A percentile compares a stretch with the other conserved stretches of the same genome.
Evolutionary conservation across 108 stramenopile genomes (phyloP).

Genomic region (Parietichytrium sp.): DNA sequence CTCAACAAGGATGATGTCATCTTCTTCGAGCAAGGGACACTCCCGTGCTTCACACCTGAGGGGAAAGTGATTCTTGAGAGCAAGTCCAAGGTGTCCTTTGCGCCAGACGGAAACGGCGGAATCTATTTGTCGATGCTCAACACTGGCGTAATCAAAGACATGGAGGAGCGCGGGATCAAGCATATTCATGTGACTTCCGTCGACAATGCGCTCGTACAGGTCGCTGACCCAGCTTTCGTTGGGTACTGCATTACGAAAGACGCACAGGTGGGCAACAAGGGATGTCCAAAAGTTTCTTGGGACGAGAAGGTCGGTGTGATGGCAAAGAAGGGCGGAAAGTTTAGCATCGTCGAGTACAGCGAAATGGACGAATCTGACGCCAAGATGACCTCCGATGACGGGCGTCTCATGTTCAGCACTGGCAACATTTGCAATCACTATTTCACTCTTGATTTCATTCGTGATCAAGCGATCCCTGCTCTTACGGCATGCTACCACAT

Average conservation of each 20-base stretch:
- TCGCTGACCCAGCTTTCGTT: slow-evolving; percentile 89
- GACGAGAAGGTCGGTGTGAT: slow-evolving; percentile 92
- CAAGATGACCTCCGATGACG: slow-evolving; percentile 33
- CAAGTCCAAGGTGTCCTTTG: slow-evolving; percentile 65
- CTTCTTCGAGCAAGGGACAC: slow-evolving; percentile 88
- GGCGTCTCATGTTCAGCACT: slow-evolving; percentile 60
- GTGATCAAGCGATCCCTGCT: slow-evolving; percentile 67
- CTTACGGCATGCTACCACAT: slow-evolving; percentile 85
- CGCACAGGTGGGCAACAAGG: slow-evolving; percentile 93
- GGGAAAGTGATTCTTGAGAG: slow-evolving; percentile 88
- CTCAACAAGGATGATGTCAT: slow-evolving; percentile 67
- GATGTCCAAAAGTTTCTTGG: slow-evolving; percentile 75
- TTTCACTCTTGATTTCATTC: slow-evolving; percentile 84
- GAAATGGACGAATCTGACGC: slow-evolving; percentile 29
- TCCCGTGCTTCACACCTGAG: slow-evolving; percentile 77
- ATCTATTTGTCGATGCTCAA: slow-evolving; percentile 85
- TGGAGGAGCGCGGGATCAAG: slow-evolving; percentile 74
- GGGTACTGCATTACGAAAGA: slow-evolving; percentile 77
- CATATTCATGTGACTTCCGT: slow-evolving; percentile 88
- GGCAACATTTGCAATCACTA: slow-evolving; percentile 99
- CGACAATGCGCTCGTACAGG: slow-evolving; percentile 86
- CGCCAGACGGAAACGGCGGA: slow-evolving; percentile 96
- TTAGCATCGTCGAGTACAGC: slow-evolving; percentile 45
- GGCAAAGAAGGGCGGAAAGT: slow-evolving; percentile 62
- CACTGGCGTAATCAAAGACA: slow-evolving; percentile 76